Base-by-base conservation (phyloP, 1,284 basidiomycete species). In the Heterobasidion irregulare region DNA sequence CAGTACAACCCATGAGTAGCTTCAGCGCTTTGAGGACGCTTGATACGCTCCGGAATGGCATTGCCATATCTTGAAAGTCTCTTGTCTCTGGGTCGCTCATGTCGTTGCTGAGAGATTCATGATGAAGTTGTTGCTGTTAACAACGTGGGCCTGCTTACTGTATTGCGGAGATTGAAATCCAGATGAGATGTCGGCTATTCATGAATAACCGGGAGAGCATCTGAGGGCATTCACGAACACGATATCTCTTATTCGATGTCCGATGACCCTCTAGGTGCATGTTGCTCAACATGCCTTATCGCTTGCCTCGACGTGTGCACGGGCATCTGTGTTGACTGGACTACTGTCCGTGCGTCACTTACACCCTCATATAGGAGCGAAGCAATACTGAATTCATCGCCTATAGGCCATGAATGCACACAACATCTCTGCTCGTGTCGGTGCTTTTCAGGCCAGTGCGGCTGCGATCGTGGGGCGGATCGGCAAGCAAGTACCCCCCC, bases 241-340 rank as follows among this genome's bases (percentile, higher is more conserved):
- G 5, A 7, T n/a, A 10, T 6, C 34, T 41, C 34, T 18, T 8
- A 47, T 3, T 6, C 12, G 32, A 65, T 65, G 64, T 59, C 62
- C 13, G 59, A 64, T n/a, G 59, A 66, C 18, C 47, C 54, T 8
- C 3, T 62, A 7, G 59, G 57, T 13, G n/a, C 18, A 8, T 61
- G 62, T 49, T 59, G 59, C 8, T 48, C 62, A 8, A 49, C 57
- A 8, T 49, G 50, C n/a, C 0, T 61, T 0, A n/a, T 56, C 4
- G 61, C 59, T 1, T 63, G 62, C 15, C 36, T 53, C 16, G 59
- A 64, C 1, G 32, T 65, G 2, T 61, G 52, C 44, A 9, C 56
- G 0, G 65, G 60, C 9, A 49, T 64, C 33, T 66, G 64, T 44
- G 32, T 58, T 32, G 65, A 66, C 54, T 65, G 62, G 48, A 50